Percentiles rank a stretch among this genome's conserved stretches.
phyloP scores from a whole-genome alignment of 2,329 filamentous ascomycete species.

The Orbilia oligospora region DNA sequence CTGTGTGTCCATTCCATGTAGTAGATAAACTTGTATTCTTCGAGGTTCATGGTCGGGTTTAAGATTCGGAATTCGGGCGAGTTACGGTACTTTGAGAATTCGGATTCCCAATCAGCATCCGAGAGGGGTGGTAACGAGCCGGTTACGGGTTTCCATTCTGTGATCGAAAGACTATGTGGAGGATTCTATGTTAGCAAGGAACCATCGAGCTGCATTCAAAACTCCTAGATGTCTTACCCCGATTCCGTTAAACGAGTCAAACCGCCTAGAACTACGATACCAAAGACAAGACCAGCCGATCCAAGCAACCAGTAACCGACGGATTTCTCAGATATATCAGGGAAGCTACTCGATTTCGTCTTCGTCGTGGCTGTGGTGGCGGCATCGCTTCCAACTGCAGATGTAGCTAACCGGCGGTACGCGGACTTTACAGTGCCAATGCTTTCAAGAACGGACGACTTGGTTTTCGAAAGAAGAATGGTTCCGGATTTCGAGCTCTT shows the following conservation, averaged over 20 bases:
- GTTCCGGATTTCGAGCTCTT: neutral
- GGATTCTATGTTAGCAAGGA: neutral
- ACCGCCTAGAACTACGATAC: constrained; percentile 95
- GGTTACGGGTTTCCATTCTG: constrained; percentile 97
- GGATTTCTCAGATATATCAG: constrained; percentile 77
- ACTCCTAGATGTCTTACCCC: constrained; percentile 74
- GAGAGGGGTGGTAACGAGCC: constrained; percentile 88
- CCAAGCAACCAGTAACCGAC: constrained; percentile 94
- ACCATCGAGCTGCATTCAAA: neutral
- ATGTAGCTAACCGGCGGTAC: constrained; percentile 35
- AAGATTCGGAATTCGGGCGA: constrained; percentile 93
- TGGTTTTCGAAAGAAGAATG: constrained; percentile 13
- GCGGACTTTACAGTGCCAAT: constrained; percentile 28
- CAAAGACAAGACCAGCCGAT: constrained; percentile 93
- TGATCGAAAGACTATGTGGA: constrained; percentile 87
- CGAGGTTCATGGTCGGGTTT: constrained; percentile 91
- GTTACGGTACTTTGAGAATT: constrained; percentile 91
- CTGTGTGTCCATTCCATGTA: constrained; percentile 99
- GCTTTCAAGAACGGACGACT: constrained; percentile 8
- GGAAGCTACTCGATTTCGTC: constrained; percentile 63
- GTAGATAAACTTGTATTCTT: constrained; percentile 98
- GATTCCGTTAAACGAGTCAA: constrained; percentile 95
- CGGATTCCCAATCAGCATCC: constrained; percentile 85
- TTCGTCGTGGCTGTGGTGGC: constrained; percentile 13
- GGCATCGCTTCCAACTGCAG: constrained; percentile 19